These are phyloP conservation scores for Lippia alba DNA, from an alignment of 305 asterid genomes.

Conservation along the genomic window DNA sequence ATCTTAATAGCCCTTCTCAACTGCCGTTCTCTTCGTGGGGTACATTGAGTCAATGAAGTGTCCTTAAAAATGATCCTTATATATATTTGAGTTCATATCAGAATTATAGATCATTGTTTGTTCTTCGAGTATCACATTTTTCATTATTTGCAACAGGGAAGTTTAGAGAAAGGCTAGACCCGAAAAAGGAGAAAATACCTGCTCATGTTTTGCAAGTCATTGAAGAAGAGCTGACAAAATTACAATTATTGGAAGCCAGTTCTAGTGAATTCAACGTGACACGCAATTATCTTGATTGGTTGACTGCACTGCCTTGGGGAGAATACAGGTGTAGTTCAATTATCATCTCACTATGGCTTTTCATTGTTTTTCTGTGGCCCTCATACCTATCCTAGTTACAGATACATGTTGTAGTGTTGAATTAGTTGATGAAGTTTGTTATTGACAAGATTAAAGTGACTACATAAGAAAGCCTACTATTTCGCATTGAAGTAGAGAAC, in stretches of 20 bases:
- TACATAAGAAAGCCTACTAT: too few relatives aligned
- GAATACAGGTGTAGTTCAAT: conserved; percentile 75
- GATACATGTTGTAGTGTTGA: conserved; percentile 20
- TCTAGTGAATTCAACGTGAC: conserved; percentile 98
- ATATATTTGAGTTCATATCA: neutral
- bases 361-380: neutral
- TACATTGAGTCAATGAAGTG: neutral
- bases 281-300: conserved; percentile 98
- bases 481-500: neutral
- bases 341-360: conserved; percentile 21
- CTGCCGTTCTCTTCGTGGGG: conserved; percentile 7
- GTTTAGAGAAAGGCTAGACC: conserved; percentile 92
- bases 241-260: conserved; percentile 94
- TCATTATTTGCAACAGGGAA: conserved; percentile 60
- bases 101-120: conserved; percentile 16
- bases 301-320: conserved; percentile 99
- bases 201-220: conserved; percentile 95
- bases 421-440: conserved; percentile 12
- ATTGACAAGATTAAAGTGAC: conserved; percentile 3
- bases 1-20: neutral
- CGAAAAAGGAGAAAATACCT: conserved; percentile 92
- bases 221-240: conserved; percentile 92
- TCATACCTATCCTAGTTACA: conserved; percentile 14
- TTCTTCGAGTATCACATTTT: conserved; percentile 15
- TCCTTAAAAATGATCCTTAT: conserved; percentile 7